phyloP scores from a whole-genome alignment of 108 stramenopile species.

The Stephanodiscus triporus region DNA sequence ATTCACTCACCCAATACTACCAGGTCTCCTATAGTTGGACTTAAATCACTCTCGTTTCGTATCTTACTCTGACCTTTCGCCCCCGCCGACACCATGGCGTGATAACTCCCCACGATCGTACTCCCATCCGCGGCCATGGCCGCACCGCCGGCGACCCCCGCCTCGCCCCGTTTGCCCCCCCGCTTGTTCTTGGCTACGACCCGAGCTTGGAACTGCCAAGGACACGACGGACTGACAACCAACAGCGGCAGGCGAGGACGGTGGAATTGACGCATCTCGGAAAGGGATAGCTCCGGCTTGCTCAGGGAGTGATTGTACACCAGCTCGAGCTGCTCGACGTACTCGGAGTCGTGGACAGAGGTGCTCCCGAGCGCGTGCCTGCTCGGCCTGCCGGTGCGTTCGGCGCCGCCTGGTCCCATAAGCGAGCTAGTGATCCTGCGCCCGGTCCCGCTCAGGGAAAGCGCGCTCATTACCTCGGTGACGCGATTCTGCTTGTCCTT shows the following conservation, averaged over 20 bases:
- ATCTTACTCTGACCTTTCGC: slow-evolving; percentile 76
- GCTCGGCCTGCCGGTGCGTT: slow-evolving; percentile 81
- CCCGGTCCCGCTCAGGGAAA: slow-evolving; percentile 69
- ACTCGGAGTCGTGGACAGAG: slow-evolving; percentile 73
- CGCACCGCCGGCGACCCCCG: slow-evolving; percentile 14
- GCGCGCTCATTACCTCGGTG: slow-evolving; percentile 77
- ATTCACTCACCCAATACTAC: slow-evolving; percentile 53
- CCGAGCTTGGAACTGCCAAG: slow-evolving; percentile 86
- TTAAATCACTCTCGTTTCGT: slow-evolving; percentile 79
- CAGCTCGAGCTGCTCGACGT: slow-evolving; percentile 86
- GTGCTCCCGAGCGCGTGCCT: slow-evolving; percentile 58
- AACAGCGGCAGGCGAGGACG: slow-evolving; percentile 73
- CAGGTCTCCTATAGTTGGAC: slow-evolving; percentile 73
- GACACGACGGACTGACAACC: slow-evolving; percentile 63
- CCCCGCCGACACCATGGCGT: slow-evolving; percentile 78
- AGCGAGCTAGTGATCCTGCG: slow-evolving; percentile 83
- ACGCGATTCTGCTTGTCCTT: slow-evolving; percentile 88
- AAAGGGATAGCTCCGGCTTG: slow-evolving; percentile 64
- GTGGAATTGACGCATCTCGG: slow-evolving; percentile 78
- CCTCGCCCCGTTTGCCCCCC: slow-evolving; percentile 26
- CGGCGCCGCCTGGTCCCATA: slow-evolving; percentile 92
- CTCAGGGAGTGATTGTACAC: slow-evolving; percentile 74
- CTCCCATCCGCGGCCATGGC: slow-evolving; percentile 48
- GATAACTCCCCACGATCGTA: slow-evolving; percentile 62
- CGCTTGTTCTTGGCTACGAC: slow-evolving; percentile 37